A percentile compares a stretch with the other conserved stretches of the same genome.
These are phyloP conservation scores for Colletotrichum zoysiae DNA, from an alignment of 2,329 filamentous ascomycete species.

Conservation along the genomic window DNA sequence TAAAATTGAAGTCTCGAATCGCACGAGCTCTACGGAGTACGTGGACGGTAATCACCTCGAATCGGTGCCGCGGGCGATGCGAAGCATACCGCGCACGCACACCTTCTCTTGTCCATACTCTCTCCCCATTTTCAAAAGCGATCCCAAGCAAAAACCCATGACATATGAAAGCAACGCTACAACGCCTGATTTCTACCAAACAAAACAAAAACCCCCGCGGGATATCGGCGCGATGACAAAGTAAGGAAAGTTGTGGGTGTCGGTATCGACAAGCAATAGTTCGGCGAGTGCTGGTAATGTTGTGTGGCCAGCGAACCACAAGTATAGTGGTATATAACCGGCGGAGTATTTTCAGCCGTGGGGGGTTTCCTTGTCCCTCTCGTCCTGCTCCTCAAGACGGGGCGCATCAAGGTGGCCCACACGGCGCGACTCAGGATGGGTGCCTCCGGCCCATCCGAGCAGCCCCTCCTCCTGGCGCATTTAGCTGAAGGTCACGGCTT, in stretches of 20 bases:
- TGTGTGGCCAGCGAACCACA: not conserved
- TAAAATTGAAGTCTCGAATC: not conserved
- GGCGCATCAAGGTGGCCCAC: not conserved
- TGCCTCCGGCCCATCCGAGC: not conserved
- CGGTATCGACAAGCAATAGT: conserved; percentile 1
- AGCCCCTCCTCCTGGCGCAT: conserved; percentile 42
- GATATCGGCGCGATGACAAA: conserved; percentile 11
- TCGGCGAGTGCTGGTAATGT: not conserved
- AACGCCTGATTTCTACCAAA: conserved; percentile 28
- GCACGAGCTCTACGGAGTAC: not conserved
- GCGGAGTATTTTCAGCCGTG: not conserved
- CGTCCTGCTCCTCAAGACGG: not conserved
- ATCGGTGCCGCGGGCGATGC: not conserved
- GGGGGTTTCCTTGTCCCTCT: not conserved
- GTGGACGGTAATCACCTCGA: not conserved
- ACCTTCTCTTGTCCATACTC: not conserved
- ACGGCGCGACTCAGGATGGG: not conserved
- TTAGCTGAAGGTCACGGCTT: conserved; percentile 92
- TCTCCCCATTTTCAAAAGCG: not conserved
- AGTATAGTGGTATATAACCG: conserved; percentile 5
- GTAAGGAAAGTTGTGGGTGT: conserved; percentile 8
- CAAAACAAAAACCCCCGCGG: conserved; percentile 5
- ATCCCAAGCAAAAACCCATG: not conserved
- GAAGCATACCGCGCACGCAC: not conserved
- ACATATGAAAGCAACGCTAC: conserved; percentile 6